phyloP scores from a whole-genome alignment of 768 basidiomycete species.

The Suillus discolor region DNA sequence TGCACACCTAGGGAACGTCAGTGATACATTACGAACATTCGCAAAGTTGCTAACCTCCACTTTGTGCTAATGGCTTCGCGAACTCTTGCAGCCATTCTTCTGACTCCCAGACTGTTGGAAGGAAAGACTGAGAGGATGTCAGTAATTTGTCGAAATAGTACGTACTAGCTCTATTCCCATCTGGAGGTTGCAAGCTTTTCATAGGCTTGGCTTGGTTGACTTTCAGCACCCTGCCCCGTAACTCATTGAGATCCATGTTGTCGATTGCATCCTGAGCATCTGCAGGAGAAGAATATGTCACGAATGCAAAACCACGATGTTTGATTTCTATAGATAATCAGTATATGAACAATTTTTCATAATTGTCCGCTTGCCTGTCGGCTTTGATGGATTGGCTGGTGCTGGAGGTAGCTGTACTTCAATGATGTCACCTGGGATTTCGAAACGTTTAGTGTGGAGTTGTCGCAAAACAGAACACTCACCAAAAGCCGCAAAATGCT shows the following conservation, averaged over 20 bases:
- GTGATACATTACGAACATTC: constrained; percentile 5
- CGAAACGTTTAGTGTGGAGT: constrained; percentile 10
- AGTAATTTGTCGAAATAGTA: constrained; percentile 18
- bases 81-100: constrained; percentile 91
- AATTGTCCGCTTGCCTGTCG: constrained; percentile 46
- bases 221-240: constrained; percentile 73
- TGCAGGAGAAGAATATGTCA: constrained; percentile 76
- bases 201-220: constrained; percentile 86
- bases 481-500: constrained; percentile 90
- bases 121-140: constrained; percentile 7
- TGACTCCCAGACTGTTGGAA: constrained; percentile 83
- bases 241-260: constrained; percentile 97
- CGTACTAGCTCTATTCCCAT: constrained; percentile 77
- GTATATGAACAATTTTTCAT: constrained; percentile 14
- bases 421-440: constrained; percentile 77
- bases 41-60: constrained; percentile 56
- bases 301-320: constrained; percentile 93
- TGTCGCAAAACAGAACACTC: constrained; percentile 22
- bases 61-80: constrained; percentile 74
- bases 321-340: constrained; percentile 54
- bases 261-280: constrained; percentile 98
- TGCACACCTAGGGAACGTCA: constrained; percentile 47
- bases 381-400: constrained; percentile 65
- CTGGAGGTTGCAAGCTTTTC: constrained; percentile 65
- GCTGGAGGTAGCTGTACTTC: constrained; percentile 89